These are phyloP conservation scores for Colletotrichum sp. DNA, from an alignment of 2,329 filamentous ascomycete genomes.

Conservation along the genomic window DNA sequence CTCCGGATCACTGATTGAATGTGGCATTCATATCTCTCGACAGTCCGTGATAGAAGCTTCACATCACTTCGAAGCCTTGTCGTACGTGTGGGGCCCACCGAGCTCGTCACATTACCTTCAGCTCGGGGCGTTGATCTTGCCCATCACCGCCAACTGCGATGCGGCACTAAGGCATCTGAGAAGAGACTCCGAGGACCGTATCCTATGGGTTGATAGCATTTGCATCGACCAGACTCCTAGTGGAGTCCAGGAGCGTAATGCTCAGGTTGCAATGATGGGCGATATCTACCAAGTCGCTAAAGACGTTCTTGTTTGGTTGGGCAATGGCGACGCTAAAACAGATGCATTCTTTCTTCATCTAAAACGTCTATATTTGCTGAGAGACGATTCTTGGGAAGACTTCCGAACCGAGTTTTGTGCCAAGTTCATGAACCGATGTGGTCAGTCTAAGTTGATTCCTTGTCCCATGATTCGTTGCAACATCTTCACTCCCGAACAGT, in stretches of 20 bases:
- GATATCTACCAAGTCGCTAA: background rate
- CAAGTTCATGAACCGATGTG: background rate
- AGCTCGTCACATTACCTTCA: background rate
- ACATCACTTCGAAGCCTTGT: background rate
- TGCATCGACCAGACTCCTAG: background rate
- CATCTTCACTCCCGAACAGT: background rate
- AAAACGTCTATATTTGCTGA: background rate
- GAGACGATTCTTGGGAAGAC: background rate
- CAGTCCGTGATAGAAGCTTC: background rate
- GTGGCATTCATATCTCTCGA: background rate
- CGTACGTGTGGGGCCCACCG: background rate
- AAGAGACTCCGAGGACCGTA: background rate
- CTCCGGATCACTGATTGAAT: background rate
- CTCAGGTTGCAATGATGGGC: background rate
- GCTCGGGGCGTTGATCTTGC: background rate
- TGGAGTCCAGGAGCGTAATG: background rate
- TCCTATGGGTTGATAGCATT: background rate
- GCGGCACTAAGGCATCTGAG: background rate
- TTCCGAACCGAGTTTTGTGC: background rate
- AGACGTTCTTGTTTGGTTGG: background rate
- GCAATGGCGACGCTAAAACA: background rate
- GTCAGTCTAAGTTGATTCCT: background rate
- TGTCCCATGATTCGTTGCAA: background rate
- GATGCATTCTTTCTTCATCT: background rate
- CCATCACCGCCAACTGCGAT: background rate